Evolutionary conservation across 805 yeast genomes (phyloP).

Genomic region (Yamadazyma philogaea): DNA sequence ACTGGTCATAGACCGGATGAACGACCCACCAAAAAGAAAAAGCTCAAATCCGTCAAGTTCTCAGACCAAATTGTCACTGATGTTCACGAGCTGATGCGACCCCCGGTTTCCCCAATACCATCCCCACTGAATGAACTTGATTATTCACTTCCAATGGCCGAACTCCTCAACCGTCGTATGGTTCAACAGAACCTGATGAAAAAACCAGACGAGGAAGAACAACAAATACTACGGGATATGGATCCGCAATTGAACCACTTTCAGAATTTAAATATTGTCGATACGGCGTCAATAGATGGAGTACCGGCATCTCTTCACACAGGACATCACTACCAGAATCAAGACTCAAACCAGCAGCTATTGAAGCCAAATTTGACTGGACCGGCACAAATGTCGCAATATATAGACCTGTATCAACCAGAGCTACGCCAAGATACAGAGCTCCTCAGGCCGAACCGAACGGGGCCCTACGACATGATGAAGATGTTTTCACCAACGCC

Average conservation of each 20-base stretch:
- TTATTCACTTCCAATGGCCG: constrained; percentile 73
- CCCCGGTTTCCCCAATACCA: constrained; percentile 22
- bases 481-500: constrained; percentile 16
- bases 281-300: constrained; percentile 72
- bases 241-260: constrained; percentile 70
- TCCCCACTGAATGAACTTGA: constrained; percentile 39
- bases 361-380: constrained; percentile 47
- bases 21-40: constrained; percentile 32
- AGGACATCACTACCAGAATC: constrained; percentile 11
- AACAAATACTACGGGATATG: constrained; percentile 69
- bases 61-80: constrained; percentile 61
- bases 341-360: constrained; percentile 11
- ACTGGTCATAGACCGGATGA: constrained; percentile 73
- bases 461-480: constrained; percentile 39
- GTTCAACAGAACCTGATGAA: constrained; percentile 13
- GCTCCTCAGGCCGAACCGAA: constrained; percentile 32
- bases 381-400: constrained; percentile 40
- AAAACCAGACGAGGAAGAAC: constrained; percentile 48
- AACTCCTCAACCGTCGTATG: constrained; percentile 47
- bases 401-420: constrained; percentile 10
- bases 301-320: constrained; percentile 54
- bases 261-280: constrained; percentile 68
- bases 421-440: constrained; percentile 2
- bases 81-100: constrained; percentile 26
- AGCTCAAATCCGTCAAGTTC: constrained; percentile 64